Evolutionary conservation across 2,329 filamentous ascomycete species (phyloP), one percentile per base, ranked within the genome.

Genomic region (Epicoccum sorghinum): DNA sequence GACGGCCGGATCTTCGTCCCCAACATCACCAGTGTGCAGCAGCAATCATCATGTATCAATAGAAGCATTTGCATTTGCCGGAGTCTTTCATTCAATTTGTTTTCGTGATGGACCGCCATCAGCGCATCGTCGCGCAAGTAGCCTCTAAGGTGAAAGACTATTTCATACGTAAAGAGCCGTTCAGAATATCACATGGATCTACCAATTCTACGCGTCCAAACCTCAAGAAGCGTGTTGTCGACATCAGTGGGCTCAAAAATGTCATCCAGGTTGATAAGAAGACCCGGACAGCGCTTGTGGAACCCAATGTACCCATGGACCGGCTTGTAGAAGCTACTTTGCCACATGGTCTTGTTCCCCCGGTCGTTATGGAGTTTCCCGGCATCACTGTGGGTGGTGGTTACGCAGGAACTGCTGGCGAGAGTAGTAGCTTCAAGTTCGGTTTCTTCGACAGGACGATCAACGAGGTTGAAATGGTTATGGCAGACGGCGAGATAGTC

Each of bases 151-250:
- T 84, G 41, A 75, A 75, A 45, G 65, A 73, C 10, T 85, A 83
- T 69, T 78, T 84, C 66, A 71, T 77, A 10, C 77, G 77, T 39
- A 75, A 80, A 49, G 75, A 82, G 67, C 83, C 87, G 2, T 92
- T 90, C 73, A 82, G 88, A n/a, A 87, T 92, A 68, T 89, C 86
- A 64, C 89, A 92, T 74, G 89, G 89, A 57, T 86, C 87, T 0
- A 91, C 89, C 24, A 91, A 90, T 76, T 90, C 86, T 73, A 92
- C 89, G 33, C 86, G 89, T 7, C 81, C 82, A 30, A 71, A 72
- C 7, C 62, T 71, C 7, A 71, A 75, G 44, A 69, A 70, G 32
- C 68, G 56, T 38, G 79, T 85, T 8, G 79, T 93, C 50, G 87
- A 91, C 70, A 91, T 87, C 33, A 88, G 86, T 72, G 67, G 70